phyloP scores from a whole-genome alignment of 1,139 yeast genomes.

The Blastobotrys arbuscula region DNA sequence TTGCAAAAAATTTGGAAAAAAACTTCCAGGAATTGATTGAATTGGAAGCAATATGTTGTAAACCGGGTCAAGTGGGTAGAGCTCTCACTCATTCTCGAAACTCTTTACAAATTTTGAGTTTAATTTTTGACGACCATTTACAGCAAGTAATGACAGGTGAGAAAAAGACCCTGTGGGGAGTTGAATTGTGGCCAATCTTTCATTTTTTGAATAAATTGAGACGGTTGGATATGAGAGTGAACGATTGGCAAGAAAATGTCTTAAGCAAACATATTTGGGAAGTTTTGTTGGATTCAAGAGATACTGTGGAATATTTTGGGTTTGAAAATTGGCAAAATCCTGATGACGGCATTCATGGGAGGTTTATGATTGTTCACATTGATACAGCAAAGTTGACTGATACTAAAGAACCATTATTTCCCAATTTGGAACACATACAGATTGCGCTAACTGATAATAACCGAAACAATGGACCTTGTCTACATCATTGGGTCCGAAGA shows the following conservation, averaged over 20 bases:
- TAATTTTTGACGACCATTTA: neutral
- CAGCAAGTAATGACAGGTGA: neutral
- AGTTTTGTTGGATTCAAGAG: neutral
- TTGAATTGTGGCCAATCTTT: neutral
- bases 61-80: neutral
- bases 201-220: neutral
- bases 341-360: neutral
- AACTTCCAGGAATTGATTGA: neutral
- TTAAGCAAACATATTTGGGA: neutral
- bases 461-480: neutral
- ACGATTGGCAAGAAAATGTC: neutral
- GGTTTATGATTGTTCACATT: neutral
- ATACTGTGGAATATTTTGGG: neutral
- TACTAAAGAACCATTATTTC: neutral
- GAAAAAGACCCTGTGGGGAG: neutral
- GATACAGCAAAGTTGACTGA: neutral
- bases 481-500: neutral
- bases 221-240: neutral
- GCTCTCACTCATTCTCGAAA: neutral
- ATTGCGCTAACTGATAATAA: neutral
- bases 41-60: neutral
- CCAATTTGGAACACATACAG: neutral
- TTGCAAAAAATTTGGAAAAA: neutral
- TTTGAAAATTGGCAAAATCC: neutral
- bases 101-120: neutral